Conservation (phyloP, 1,284 basidiomycete species). For the Ceratobasidium sp. region DNA sequence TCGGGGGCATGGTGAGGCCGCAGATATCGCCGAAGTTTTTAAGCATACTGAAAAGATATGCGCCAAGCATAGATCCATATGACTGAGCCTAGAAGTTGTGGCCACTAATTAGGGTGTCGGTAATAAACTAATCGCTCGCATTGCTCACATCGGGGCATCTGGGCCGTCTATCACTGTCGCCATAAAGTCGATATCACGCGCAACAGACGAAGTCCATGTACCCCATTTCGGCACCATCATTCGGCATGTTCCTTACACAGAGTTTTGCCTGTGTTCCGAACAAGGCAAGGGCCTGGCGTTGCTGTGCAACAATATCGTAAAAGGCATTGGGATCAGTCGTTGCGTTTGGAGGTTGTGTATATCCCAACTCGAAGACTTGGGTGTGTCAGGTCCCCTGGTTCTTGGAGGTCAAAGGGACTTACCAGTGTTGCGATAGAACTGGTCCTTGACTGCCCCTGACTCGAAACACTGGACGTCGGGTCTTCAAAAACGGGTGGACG, state of each 20-base stretch:
- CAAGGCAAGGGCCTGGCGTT: slow-evolving; percentile 52
- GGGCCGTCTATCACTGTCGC: slow-evolving; percentile 54
- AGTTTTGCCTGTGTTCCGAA: slow-evolving; percentile 53
- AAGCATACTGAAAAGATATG: slow-evolving; percentile 50
- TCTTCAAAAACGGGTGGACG: slow-evolving; percentile 43
- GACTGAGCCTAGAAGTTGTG: slow-evolving; percentile 43
- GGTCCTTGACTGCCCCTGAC: slow-evolving; percentile 47
- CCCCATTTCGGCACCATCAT: slow-evolving; percentile 50
- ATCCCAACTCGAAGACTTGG: slow-evolving; percentile 1
- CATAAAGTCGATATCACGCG: slow-evolving; percentile 57
- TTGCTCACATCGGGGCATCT: slow-evolving; percentile 54
- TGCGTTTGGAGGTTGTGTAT: slow-evolving; percentile 11
- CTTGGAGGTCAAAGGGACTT: slow-evolving; percentile 45
- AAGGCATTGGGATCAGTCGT: slow-evolving; percentile 48
- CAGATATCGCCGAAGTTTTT: neutral
- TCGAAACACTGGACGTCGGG: slow-evolving; percentile 54
- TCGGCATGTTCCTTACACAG: slow-evolving; percentile 52
- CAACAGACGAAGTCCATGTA: slow-evolving; percentile 57
- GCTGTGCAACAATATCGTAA: slow-evolving; percentile 52
- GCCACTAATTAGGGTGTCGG: no score
- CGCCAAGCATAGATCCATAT: slow-evolving; percentile 48
- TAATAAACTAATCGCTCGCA: neutral
- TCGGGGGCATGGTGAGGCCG: neutral
- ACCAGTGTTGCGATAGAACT: slow-evolving; percentile 54
- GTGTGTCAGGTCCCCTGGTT: no score